These are phyloP conservation scores for Fusarium clavum DNA, from an alignment of 2,329 filamentous ascomycete genomes.

Conservation along the genomic window DNA sequence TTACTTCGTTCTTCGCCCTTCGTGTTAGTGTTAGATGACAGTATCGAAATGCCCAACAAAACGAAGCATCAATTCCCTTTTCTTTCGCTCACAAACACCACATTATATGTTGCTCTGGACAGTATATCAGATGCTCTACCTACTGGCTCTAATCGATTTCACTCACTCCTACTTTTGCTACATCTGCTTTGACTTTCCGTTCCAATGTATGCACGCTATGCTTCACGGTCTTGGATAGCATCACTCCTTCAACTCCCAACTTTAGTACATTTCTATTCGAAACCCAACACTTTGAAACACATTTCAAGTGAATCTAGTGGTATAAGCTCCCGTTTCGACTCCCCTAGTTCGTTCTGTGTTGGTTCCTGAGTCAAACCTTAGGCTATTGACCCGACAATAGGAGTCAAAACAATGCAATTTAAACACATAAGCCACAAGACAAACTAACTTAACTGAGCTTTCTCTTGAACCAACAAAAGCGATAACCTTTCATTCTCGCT, in stretches of 20 bases:
- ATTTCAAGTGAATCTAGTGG: neutral
- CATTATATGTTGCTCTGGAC: neutral
- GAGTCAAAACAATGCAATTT: neutral
- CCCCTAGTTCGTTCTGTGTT: neutral
- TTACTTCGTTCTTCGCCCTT: neutral
- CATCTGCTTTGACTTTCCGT: neutral
- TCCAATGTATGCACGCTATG: neutral
- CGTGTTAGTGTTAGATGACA: neutral
- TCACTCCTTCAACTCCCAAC: neutral
- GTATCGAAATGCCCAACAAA: too few relatives aligned
- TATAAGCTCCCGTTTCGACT: neutral
- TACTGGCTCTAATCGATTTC: neutral
- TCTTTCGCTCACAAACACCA: neutral
- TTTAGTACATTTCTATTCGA: neutral
- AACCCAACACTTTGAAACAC: neutral
- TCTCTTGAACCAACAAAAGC: neutral
- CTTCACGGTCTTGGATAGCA: neutral
- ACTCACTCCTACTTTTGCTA: neutral
- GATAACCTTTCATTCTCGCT: neutral
- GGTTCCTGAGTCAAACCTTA: neutral
- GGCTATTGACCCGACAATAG: neutral
- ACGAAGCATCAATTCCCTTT: neutral
- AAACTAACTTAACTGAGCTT: conserved; percentile 1
- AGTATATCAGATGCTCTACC: neutral
- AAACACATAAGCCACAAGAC: conserved; percentile 3